A percentile compares a stretch with the other conserved stretches of the same genome.
Evolutionary conservation across 2,329 filamentous ascomycete species (phyloP).

Genomic region (Aureobasidium vineae): DNA sequence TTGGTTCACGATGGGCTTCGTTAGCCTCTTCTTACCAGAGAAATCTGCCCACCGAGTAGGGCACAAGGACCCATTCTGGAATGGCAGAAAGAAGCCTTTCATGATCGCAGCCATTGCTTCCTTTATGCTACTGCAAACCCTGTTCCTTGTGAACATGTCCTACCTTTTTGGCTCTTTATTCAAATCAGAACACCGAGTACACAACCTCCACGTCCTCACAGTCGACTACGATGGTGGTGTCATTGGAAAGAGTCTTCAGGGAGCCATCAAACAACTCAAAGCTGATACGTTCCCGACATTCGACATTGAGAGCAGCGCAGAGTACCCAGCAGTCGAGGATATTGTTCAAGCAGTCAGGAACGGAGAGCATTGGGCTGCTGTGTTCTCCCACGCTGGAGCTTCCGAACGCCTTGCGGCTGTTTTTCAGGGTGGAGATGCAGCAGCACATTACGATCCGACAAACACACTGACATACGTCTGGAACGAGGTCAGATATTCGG

Average conservation of each 20-base stretch:
- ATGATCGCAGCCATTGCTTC: conserved; percentile 25
- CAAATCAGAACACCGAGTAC: conserved; percentile 28
- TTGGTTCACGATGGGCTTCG: background rate
- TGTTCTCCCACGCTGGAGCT: conserved; percentile 38
- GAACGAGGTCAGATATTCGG: conserved; percentile 49
- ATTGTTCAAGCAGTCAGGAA: conserved; percentile 34
- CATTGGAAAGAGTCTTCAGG: conserved; percentile 23
- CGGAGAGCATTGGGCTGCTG: conserved; percentile 37
- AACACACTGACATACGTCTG: conserved; percentile 45
- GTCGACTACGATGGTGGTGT: conserved; percentile 37
- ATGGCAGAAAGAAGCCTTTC: conserved; percentile 29
- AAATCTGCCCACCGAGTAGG: conserved; percentile 6
- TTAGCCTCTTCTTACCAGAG: conserved; percentile 10
- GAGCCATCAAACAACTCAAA: conserved; percentile 6
- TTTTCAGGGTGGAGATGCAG: conserved; percentile 38
- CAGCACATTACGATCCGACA: conserved; percentile 39
- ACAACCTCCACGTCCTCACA: conserved; percentile 35
- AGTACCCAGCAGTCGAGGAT: conserved; percentile 28
- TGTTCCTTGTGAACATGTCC: conserved; percentile 33
- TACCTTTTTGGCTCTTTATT: conserved; percentile 35
- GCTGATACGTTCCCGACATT: conserved; percentile 17
- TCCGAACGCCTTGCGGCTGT: conserved; percentile 42
- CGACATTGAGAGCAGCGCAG: background rate
- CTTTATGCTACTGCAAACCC: conserved; percentile 30
- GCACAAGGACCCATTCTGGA: conserved; percentile 26